phyloP scores from a whole-genome alignment of 495 filamentous ascomycete species.

The Neurospora tetrasperma region DNA sequence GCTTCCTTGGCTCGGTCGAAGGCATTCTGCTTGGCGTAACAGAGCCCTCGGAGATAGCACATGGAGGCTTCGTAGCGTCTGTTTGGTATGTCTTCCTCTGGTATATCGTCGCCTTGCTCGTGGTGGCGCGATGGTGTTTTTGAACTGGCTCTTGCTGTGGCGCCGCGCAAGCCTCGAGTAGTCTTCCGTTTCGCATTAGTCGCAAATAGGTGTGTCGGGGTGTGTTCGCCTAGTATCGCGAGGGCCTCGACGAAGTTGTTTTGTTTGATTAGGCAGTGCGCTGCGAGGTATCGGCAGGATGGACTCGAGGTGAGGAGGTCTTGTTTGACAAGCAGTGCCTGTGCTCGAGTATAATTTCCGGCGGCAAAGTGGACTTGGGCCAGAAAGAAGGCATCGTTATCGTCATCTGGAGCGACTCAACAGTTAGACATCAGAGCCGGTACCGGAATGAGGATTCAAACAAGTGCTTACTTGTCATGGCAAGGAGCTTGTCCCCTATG shows the following conservation, averaged over 20 bases:
- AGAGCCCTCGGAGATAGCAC: slow-evolving; percentile 89
- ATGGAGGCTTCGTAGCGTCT: slow-evolving; percentile 88
- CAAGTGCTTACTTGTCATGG: slow-evolving; percentile 65
- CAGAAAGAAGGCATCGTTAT: slow-evolving; percentile 87
- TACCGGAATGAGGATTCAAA: not conserved
- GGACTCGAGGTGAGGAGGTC: slow-evolving; percentile 72
- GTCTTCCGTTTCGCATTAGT: slow-evolving; percentile 52
- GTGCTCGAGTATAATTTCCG: slow-evolving; percentile 84
- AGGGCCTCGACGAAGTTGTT: slow-evolving; percentile 82
- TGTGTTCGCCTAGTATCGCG: slow-evolving; percentile 79
- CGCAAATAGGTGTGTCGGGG: slow-evolving; percentile 73
- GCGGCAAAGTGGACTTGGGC: slow-evolving; percentile 91
- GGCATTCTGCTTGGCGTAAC: slow-evolving; percentile 94
- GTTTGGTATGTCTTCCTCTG: slow-evolving; percentile 64
- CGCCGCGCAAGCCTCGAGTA: slow-evolving; percentile 27
- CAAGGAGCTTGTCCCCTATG: slow-evolving; percentile 91
- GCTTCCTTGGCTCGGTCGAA: slow-evolving; percentile 97
- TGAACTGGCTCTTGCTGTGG: slow-evolving; percentile 24
- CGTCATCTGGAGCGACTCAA: slow-evolving; percentile 43
- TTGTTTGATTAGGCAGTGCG: slow-evolving; percentile 87
- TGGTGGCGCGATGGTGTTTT: slow-evolving; percentile 31
- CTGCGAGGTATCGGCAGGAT: slow-evolving; percentile 83
- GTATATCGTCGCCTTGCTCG: slow-evolving; percentile 46
- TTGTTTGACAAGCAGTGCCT: slow-evolving; percentile 73
- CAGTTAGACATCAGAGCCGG: not conserved